phyloP scores from a whole-genome alignment of 306 rosid species.

The Vachellia pachyceras region DNA sequence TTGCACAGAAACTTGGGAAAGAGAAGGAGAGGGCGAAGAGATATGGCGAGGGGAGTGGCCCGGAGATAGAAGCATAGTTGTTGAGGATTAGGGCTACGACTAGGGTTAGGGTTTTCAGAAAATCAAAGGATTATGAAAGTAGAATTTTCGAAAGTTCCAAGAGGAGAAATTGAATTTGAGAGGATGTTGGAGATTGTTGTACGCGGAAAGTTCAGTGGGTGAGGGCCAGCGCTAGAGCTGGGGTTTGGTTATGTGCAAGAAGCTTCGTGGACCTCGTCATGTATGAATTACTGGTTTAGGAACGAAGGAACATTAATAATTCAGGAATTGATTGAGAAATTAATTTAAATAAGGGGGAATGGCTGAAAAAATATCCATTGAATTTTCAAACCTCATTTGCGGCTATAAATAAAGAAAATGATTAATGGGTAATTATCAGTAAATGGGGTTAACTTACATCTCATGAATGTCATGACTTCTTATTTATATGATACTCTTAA shows the following conservation, averaged over 20 bases:
- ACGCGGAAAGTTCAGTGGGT: not conserved
- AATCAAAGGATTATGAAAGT: not conserved
- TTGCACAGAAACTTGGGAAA: slow-evolving; percentile 44
- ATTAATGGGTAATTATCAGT: no score
- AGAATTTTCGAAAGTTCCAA: not conserved
- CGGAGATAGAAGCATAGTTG: slow-evolving; percentile 83
- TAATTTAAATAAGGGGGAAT: no score
- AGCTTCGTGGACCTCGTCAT: not conserved
- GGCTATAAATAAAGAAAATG: no score
- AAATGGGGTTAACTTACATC: no score
- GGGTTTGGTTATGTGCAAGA: not conserved
- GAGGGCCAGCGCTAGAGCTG: not conserved
- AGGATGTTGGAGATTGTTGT: not conserved
- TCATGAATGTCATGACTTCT: no score
- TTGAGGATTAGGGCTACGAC: not conserved
- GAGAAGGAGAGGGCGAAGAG: slow-evolving; percentile 76
- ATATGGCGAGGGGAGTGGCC: slow-evolving; percentile 92
- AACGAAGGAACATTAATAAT: not conserved
- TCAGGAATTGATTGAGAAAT: not conserved
- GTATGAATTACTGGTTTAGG: not conserved
- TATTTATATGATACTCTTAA: no score
- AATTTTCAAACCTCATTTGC: no score
- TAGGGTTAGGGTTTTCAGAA: slow-evolving; percentile 1
- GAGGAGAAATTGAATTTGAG: not conserved
- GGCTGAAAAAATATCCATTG: no score